Base-by-base conservation (phyloP, 139 green algal genomes). In the Coelastrella sp. region DNA sequence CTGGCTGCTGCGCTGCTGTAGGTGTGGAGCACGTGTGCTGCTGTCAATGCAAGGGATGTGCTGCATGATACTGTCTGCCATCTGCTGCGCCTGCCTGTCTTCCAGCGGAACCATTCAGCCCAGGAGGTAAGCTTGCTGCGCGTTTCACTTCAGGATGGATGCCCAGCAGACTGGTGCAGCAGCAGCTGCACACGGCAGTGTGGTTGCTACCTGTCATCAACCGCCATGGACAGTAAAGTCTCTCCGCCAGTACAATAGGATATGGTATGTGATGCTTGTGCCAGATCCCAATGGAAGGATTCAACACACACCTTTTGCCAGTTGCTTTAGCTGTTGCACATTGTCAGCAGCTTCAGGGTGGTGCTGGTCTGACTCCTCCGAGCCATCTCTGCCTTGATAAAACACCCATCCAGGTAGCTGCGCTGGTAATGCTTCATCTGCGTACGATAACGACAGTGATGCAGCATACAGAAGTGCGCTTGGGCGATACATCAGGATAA, bases 381-480 rank as follows among this genome's bases (percentile, higher is more conserved):
- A 74, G 74, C n/a, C 80, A 60, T 86, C 80, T 16, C 11, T 68
- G 22, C 80, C 80, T n/a, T 86, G 80, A 14, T 75, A 86, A 17
- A 75, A 86, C 80, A 86, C 20, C 20, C 23, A 86, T 22, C 80
- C 80, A 4, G 73, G 59, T 5, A 86, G 4, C 7, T 75, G 19
- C 13, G 7, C 20, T 60, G 59, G 80, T 59, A 7, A n/a, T 5
- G 20, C 16, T 56, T 75, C 57, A 32, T 74, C 80, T 86, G 80
- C 80, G 60, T n/a, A 20, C 10, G 17, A 13, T 19, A 73, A 19
- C 17, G 8, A 56, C 17, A 19, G 47, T 85, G 2, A 13, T 61
- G 0, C 4, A 16, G 5, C 22, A 7, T 17, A 32, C 56, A 85
- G 10, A 10, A 68, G 19, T 47, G 0, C 23, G 56, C n/a, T 64